A percentile compares a stretch with the other conserved stretches of the same genome.
Conservation (phyloP, 495 filamentous ascomycete genomes). For the Penicillium soppii region DNA sequence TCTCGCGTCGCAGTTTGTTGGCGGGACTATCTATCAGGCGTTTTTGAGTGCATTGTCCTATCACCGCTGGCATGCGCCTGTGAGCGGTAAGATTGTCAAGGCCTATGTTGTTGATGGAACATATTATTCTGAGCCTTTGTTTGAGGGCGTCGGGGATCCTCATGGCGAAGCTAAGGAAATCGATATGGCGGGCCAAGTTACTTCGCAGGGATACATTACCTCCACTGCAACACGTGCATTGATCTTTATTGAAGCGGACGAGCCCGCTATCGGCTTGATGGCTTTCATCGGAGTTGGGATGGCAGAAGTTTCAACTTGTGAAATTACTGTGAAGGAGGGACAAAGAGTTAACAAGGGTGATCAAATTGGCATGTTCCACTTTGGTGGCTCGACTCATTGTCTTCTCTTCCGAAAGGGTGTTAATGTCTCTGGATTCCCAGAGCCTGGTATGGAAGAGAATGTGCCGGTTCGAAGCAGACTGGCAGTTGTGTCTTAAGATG, state of each 20-base stretch:
- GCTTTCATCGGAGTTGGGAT: slow-evolving; percentile 66
- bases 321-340: slow-evolving; percentile 62
- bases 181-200: slow-evolving; percentile 57
- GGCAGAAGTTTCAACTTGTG: slow-evolving; percentile 69
- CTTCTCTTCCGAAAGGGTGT: slow-evolving; percentile 52
- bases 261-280: slow-evolving; percentile 65
- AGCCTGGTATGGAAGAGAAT: slow-evolving; percentile 48
- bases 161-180: slow-evolving; percentile 52
- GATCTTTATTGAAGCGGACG: slow-evolving; percentile 69
- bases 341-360: slow-evolving; percentile 64
- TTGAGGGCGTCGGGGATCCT: slow-evolving; percentile 44
- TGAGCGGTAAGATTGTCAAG: slow-evolving; percentile 55
- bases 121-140: slow-evolving; percentile 65
- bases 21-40: slow-evolving; percentile 65
- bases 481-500: slow-evolving; percentile 34
- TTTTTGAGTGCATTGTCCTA: slow-evolving; percentile 65
- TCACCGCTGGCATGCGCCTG: slow-evolving; percentile 69
- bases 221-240: slow-evolving; percentile 57
- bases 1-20: slow-evolving; percentile 52
- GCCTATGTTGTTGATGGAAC: slow-evolving; percentile 59
- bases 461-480: slow-evolving; percentile 56
- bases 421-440: slow-evolving; percentile 46
- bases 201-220: slow-evolving; percentile 62
- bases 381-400: slow-evolving; percentile 65
- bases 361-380: slow-evolving; percentile 72